These are phyloP conservation scores for Zygosaccharomyces kombuchaensis DNA, from an alignment of 805 yeast species.

Conservation along the genomic window DNA sequence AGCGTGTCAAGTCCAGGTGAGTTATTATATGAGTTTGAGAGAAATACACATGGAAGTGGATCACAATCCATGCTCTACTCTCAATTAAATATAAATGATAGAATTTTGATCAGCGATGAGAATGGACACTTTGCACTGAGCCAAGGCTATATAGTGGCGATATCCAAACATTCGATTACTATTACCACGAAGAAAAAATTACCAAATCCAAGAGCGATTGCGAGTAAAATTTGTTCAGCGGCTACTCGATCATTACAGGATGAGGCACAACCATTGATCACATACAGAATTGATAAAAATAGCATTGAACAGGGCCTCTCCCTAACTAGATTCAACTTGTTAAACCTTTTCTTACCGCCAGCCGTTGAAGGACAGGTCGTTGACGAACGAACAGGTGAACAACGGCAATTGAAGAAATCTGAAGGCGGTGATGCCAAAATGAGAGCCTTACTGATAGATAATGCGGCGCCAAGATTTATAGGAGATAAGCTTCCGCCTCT, in stretches of 20 bases:
- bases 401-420: conserved; percentile 20
- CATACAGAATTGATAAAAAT: conserved; percentile 75
- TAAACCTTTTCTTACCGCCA: conserved; percentile 55
- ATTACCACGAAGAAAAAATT: conserved; percentile 55
- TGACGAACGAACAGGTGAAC: conserved; percentile 14
- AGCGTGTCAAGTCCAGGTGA: conserved; percentile 20
- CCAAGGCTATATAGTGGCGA: conserved; percentile 49
- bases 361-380: conserved; percentile 30
- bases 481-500: conserved; percentile 12
- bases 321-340: conserved; percentile 67
- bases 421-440: conserved; percentile 37
- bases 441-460: conserved; percentile 36
- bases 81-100: conserved; percentile 56
- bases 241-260: conserved; percentile 17
- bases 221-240: conserved; percentile 17
- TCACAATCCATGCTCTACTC: conserved; percentile 32
- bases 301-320: conserved; percentile 72
- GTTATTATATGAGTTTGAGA: conserved; percentile 48
- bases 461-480: conserved; percentile 29
- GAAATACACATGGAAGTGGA: conserved; percentile 25
- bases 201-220: conserved; percentile 31
- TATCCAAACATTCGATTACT: conserved; percentile 42
- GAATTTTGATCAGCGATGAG: conserved; percentile 74
- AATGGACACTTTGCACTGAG: conserved; percentile 71
- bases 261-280: conserved; percentile 34